Conservation (phyloP, 305 asterid species). For the Rubia balearica region DNA sequence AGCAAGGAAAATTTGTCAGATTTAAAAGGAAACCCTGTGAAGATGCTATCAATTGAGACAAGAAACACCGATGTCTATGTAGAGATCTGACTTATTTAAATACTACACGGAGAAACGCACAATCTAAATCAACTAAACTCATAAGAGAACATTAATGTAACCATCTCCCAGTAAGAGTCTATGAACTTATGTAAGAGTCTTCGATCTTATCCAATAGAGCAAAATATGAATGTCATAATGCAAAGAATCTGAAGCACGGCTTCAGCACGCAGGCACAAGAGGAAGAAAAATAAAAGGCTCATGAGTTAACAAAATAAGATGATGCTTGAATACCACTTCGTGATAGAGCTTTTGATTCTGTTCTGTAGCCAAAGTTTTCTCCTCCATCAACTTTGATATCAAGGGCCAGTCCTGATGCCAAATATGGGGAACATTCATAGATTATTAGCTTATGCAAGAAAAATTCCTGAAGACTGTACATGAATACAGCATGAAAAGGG, state of each 20-base stretch:
- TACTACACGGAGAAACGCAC: too few species aligned
- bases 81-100: too few species aligned
- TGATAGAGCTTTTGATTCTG: constrained; percentile 54
- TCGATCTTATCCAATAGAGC: too few species aligned
- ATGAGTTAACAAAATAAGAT: constrained; percentile 6
- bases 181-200: neutral
- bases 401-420: constrained; percentile 39
- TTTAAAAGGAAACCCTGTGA: constrained; percentile 5
- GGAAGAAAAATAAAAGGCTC: constrained; percentile 5
- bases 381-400: constrained; percentile 59
- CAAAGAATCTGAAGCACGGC: neutral
- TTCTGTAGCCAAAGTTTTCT: constrained; percentile 50
- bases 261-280: neutral
- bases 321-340: constrained; percentile 53
- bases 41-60: neutral
- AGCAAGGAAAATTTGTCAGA: neutral
- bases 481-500: neutral
- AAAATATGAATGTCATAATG: neutral
- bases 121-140: too few species aligned
- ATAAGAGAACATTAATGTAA: neutral
- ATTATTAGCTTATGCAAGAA: neutral
- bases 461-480: neutral
- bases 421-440: constrained; percentile 1
- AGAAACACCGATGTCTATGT: neutral
- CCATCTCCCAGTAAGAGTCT: too few species aligned